Evolutionary conservation across 2,329 filamentous ascomycete genomes (phyloP).

Genomic region (Trichoderma koningii): DNA sequence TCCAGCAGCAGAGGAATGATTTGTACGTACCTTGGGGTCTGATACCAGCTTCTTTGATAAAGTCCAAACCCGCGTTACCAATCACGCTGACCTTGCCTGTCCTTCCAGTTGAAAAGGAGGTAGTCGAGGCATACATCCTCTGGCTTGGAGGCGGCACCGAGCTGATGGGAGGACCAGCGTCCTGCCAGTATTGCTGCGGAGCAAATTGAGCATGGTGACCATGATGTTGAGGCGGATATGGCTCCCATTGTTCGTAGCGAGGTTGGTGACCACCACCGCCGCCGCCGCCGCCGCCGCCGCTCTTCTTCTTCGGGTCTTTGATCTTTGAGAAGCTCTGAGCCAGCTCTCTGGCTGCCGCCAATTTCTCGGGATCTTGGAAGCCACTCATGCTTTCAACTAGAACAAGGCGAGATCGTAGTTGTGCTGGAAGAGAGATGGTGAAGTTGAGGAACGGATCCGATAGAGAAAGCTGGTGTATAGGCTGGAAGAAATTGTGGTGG

Average conservation of each 20-base stretch:
- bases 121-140: conserved; percentile 28
- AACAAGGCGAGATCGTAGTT: too few relatives aligned
- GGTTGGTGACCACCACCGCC: background rate
- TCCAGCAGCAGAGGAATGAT: too few relatives aligned
- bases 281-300: background rate
- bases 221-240: background rate
- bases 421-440: background rate
- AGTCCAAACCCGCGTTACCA: conserved; percentile 32
- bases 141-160: conserved; percentile 30
- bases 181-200: background rate
- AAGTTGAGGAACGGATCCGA: background rate
- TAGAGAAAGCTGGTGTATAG: too few relatives aligned
- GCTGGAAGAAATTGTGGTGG: too few relatives aligned
- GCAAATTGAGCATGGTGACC: background rate
- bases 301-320: conserved; percentile 14
- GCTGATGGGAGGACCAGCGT: background rate
- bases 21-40: background rate
- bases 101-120: conserved; percentile 26
- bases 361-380: conserved; percentile 34
- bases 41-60: conserved; percentile 29
- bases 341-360: conserved; percentile 37
- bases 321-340: conserved; percentile 32
- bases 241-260: background rate
- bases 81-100: conserved; percentile 26
- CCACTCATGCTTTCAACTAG: conserved; percentile 24